Conservation (phyloP, 495 filamentous ascomycete species). For the Aspergillus sclerotiicarbonarius region DNA sequence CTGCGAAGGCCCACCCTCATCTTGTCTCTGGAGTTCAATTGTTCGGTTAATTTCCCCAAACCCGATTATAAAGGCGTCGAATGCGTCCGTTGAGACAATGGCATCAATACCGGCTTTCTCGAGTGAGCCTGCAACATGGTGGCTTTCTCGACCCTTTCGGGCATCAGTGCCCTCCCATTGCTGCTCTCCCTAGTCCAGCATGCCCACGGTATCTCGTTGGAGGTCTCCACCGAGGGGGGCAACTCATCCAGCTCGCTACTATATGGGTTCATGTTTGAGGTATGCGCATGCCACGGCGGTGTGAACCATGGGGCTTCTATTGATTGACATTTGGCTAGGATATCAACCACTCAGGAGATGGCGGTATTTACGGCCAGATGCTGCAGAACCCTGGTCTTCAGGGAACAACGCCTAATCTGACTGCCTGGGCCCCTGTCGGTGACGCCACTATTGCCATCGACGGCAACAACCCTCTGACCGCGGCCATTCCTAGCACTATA, state of each 20-base stretch:
- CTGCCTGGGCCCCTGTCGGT: constrained; percentile 51
- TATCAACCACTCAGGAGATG: constrained; percentile 69
- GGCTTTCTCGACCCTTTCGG: constrained; percentile 12
- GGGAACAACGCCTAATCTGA: constrained; percentile 40
- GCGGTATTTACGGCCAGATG: constrained; percentile 68
- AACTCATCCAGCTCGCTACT: constrained; percentile 48
- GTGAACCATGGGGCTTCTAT: neutral
- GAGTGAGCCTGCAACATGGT: constrained; percentile 7
- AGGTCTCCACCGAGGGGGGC: constrained; percentile 40
- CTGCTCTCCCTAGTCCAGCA: constrained; percentile 8
- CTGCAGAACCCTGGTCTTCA: constrained; percentile 67
- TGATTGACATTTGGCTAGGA: constrained; percentile 37
- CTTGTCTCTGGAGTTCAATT: neutral
- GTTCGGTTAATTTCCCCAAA: neutral
- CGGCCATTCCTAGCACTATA: constrained; percentile 55
- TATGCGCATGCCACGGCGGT: constrained; percentile 3
- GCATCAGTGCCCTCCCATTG: constrained; percentile 13
- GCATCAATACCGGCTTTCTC: neutral
- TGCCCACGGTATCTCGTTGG: constrained; percentile 20
- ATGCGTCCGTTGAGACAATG: neutral
- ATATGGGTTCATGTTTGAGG: constrained; percentile 59
- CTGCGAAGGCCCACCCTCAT: no score
- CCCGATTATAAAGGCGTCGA: neutral
- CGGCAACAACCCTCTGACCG: constrained; percentile 51
- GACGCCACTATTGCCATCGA: constrained; percentile 49